Evolutionary conservation across 2,329 filamentous ascomycete species (phyloP).

Genomic region (Teratosphaeriaceae sp.): DNA sequence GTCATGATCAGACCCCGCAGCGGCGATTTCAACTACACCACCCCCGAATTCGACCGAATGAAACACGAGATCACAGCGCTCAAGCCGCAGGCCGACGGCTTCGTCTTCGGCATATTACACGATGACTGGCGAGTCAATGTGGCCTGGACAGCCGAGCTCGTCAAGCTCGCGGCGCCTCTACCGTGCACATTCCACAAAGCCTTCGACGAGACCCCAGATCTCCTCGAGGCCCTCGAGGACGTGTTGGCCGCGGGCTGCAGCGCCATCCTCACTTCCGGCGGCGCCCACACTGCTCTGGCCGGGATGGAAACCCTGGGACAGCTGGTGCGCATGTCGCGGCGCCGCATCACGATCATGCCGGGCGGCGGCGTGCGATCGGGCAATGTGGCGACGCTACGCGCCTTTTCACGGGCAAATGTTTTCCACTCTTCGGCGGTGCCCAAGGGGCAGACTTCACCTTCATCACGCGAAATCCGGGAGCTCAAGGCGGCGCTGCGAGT

Average conservation of each 20-base stretch:
- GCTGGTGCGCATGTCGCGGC: constrained; percentile 25
- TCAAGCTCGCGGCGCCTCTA: constrained; percentile 34
- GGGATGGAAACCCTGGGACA: constrained; percentile 30
- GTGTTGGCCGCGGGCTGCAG: constrained; percentile 41
- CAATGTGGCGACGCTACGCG: constrained; percentile 34
- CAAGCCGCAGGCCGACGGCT: constrained; percentile 36
- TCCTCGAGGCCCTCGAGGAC: constrained; percentile 28
- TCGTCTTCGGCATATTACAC: constrained; percentile 47
- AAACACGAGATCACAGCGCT: constrained; percentile 32
- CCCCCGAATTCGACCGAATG: constrained; percentile 40
- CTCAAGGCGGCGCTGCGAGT: background rate
- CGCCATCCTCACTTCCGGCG: constrained; percentile 45
- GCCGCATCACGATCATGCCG: constrained; percentile 39
- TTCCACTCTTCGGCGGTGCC: constrained; percentile 19
- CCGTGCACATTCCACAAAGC: constrained; percentile 52
- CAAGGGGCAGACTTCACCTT: constrained; percentile 4
- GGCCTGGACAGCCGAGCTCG: constrained; percentile 35
- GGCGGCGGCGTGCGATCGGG: constrained; percentile 45
- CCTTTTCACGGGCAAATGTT: constrained; percentile 8
- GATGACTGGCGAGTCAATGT: constrained; percentile 32
- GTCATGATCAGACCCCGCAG: constrained; percentile 49
- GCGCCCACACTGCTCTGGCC: constrained; percentile 28
- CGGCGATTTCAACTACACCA: constrained; percentile 40
- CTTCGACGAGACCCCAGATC: constrained; percentile 39
- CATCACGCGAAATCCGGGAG: constrained; percentile 1